These are phyloP conservation scores for Aspergillus hiratsukae DNA, from an alignment of 2,329 filamentous ascomycete genomes.

Conservation along the genomic window DNA sequence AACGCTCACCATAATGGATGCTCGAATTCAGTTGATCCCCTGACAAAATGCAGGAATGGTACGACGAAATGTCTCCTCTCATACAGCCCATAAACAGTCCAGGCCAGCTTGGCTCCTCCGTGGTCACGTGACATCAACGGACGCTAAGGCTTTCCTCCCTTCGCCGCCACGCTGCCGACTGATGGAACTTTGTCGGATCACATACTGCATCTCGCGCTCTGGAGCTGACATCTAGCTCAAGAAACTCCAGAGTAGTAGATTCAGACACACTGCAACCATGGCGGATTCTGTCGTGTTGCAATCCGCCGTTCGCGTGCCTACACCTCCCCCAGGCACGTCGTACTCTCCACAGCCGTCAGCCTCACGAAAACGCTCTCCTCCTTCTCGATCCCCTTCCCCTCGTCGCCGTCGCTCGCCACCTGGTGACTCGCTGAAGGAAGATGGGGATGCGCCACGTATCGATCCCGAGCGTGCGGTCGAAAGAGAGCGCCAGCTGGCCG, in stretches of 20 bases:
- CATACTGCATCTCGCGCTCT: slow-evolving; percentile 5
- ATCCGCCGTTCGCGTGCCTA: slow-evolving; percentile 57
- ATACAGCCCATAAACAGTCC: slow-evolving; percentile 2
- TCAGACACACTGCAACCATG: slow-evolving; percentile 17
- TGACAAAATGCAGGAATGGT: neutral
- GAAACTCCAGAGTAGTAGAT: slow-evolving; percentile 18
- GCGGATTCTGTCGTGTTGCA: slow-evolving; percentile 46
- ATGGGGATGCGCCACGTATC: slow-evolving; percentile 43
- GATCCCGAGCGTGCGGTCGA: slow-evolving; percentile 48
- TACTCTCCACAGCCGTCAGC: slow-evolving; percentile 46
- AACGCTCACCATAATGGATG: neutral
- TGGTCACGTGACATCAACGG: slow-evolving; percentile 11
- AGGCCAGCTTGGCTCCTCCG: slow-evolving; percentile 17
- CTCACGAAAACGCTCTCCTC: slow-evolving; percentile 55
- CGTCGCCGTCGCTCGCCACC: slow-evolving; percentile 48
- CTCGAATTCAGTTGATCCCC: neutral
- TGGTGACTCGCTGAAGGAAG: slow-evolving; percentile 28
- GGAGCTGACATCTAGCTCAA: slow-evolving; percentile 2
- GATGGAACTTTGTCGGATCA: neutral
- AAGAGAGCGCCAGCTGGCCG: slow-evolving; percentile 48
- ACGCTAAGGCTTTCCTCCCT: slow-evolving; percentile 19
- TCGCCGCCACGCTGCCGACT: slow-evolving; percentile 15
- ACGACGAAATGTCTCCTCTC: neutral
- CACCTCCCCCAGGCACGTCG: slow-evolving; percentile 48
- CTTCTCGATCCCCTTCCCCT: slow-evolving; percentile 51